These are phyloP conservation scores for Rhinocladiella similis DNA, from an alignment of 2,329 filamentous ascomycete genomes.

Conservation along the genomic window DNA sequence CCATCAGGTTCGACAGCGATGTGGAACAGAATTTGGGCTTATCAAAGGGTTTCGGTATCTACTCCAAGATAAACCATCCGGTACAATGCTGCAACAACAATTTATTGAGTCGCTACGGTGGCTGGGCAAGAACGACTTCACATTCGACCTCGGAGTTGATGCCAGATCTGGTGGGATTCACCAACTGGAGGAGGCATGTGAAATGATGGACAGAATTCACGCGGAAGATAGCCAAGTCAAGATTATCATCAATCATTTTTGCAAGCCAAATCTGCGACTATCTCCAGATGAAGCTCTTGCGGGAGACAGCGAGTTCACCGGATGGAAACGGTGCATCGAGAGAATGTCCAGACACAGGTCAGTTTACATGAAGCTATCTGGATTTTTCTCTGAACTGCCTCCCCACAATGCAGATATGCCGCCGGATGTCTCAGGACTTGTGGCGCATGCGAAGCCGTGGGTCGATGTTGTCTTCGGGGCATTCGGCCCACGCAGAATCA, in stretches of 20 bases:
- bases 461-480: conserved; percentile 68
- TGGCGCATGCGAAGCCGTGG: conserved; percentile 68
- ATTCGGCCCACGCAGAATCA: conserved; percentile 71
- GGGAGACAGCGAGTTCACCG: conserved; percentile 59
- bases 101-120: conserved; percentile 69
- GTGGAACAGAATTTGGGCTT: conserved; percentile 58
- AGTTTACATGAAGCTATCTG: conserved; percentile 91
- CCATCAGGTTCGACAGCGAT: conserved; percentile 54
- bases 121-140: conserved; percentile 62
- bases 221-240: conserved; percentile 56
- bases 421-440: conserved; percentile 54
- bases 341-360: conserved; percentile 63
- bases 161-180: conserved; percentile 71
- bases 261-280: conserved; percentile 77
- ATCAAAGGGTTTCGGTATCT: conserved; percentile 81
- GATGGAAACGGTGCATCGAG: conserved; percentile 70
- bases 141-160: conserved; percentile 85
- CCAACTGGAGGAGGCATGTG: conserved; percentile 70
- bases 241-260: conserved; percentile 80
- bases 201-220: conserved; percentile 70
- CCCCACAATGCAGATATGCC: conserved; percentile 39
- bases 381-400: conserved; percentile 76
- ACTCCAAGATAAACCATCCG: conserved; percentile 71
- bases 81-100: conserved; percentile 61
- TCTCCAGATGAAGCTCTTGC: conserved; percentile 22